Evolutionary conservation across 495 filamentous ascomycete genomes (phyloP).

Genomic region (Acidomyces sp.): DNA sequence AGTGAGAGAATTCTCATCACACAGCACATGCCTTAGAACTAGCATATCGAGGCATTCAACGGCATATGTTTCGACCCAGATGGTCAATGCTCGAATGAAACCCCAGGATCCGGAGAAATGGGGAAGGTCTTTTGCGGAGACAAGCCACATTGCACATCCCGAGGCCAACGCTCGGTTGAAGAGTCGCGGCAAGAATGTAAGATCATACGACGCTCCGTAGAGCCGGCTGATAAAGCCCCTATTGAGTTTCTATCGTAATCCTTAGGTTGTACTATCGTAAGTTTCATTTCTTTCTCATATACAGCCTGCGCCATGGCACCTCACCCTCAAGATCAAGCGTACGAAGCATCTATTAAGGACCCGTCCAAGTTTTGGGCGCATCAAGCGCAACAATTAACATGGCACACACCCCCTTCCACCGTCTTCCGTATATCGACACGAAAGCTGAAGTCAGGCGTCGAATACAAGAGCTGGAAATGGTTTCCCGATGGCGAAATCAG

Average conservation of each 20-base stretch:
- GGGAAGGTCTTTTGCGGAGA: no score
- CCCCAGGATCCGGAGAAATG: no score
- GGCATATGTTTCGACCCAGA: no score
- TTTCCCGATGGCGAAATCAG: conserved; percentile 83
- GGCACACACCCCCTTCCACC: conserved; percentile 57
- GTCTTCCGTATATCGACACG: conserved; percentile 35
- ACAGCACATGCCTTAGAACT: no score
- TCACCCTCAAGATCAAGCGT: conserved; percentile 27
- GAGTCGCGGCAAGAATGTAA: no score
- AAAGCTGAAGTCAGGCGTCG: conserved; percentile 35
- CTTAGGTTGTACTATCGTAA: not conserved
- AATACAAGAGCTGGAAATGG: conserved; percentile 63
- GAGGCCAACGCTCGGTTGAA: no score
- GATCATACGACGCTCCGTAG: no score
- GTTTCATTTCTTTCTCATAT: not conserved
- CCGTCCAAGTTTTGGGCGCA: conserved; percentile 66
- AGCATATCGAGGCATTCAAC: no score
- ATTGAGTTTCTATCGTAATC: not conserved
- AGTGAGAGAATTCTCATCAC: no score
- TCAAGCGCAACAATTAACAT: conserved; percentile 53
- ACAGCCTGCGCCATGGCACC: conserved; percentile 15
- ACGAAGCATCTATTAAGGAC: conserved; percentile 37
- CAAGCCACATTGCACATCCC: no score
- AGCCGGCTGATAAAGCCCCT: not conserved
- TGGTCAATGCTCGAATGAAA: no score